Evolutionary conservation across 768 basidiomycete species (phyloP).

Genomic region (Leucosporidium creatinivorum): DNA sequence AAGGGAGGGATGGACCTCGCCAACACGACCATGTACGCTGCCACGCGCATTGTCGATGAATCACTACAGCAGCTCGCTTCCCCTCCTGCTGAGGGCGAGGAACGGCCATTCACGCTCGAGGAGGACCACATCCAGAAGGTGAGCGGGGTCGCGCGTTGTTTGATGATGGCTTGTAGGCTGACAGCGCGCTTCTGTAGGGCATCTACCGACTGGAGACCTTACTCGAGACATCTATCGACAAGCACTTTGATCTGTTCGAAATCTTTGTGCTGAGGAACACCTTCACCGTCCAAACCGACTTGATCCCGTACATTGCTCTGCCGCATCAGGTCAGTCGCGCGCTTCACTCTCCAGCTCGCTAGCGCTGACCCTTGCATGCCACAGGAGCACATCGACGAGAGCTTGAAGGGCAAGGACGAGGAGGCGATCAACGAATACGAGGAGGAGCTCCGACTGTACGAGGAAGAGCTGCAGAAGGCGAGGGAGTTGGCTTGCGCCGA

Average conservation of each 20-base stretch:
- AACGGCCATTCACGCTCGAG: constrained; percentile 1
- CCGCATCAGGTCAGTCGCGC: constrained; percentile 26
- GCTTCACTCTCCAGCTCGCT: neutral
- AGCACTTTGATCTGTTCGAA: constrained; percentile 36
- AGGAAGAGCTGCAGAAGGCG: constrained; percentile 30
- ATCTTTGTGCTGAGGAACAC: constrained; percentile 35
- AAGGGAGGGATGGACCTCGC: constrained; percentile 35
- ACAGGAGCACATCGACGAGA: constrained; percentile 14
- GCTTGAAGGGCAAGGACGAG: constrained; percentile 17
- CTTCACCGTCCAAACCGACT: constrained; percentile 19
- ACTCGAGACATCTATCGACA: constrained; percentile 34
- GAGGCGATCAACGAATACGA: constrained; percentile 28
- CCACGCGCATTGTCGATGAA: constrained; percentile 26
- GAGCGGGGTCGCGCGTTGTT: neutral
- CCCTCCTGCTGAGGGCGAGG: neutral
- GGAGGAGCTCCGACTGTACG: constrained; percentile 27
- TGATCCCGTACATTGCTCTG: constrained; percentile 33
- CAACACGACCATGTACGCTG: constrained; percentile 33
- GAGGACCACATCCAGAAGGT: constrained; percentile 31
- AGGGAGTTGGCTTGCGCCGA: constrained; percentile 24
- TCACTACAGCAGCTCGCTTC: constrained; percentile 18
- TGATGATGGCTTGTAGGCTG: neutral
- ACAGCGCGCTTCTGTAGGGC: constrained; percentile 15
- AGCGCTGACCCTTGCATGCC: neutral
- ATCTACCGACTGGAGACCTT: constrained; percentile 35